Percentiles rank a stretch among this genome's conserved stretches.
phyloP scores from a whole-genome alignment of 495 filamentous ascomycete species.

The Friedmanniomyces endolithicus region DNA sequence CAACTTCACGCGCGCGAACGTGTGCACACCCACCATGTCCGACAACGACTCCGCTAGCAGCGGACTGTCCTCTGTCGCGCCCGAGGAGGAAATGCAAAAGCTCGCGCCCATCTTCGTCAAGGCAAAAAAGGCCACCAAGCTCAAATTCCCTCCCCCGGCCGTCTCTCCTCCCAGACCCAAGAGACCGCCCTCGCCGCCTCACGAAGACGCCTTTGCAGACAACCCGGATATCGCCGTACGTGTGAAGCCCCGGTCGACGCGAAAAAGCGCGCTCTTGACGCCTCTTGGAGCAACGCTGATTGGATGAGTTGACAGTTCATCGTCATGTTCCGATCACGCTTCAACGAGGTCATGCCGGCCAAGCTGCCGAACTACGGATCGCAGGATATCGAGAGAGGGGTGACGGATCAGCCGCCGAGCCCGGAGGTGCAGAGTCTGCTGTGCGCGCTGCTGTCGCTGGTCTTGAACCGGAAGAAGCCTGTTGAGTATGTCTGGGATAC shows the following conservation, averaged over 20 bases:
- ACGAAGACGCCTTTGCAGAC: constrained; percentile 23
- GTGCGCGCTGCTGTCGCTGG: constrained; percentile 74
- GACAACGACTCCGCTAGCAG: constrained; percentile 14
- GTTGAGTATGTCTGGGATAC: constrained; percentile 65
- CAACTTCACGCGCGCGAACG: neutral
- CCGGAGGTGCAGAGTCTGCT: constrained; percentile 77
- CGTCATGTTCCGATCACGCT: constrained; percentile 92
- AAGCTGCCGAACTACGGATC: constrained; percentile 79
- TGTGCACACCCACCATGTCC: constrained; percentile 4
- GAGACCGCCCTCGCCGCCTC: constrained; percentile 20
- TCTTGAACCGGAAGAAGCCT: constrained; percentile 94
- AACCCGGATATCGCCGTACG: constrained; percentile 25
- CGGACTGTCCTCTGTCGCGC: constrained; percentile 6
- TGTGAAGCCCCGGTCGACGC: neutral
- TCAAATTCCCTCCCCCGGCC: constrained; percentile 4
- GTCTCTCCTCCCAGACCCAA: constrained; percentile 16
- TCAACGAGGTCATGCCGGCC: constrained; percentile 76
- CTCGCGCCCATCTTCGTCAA: constrained; percentile 20
- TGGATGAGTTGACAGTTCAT: constrained; percentile 63
- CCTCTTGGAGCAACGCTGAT: constrained; percentile 29
- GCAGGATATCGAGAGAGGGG: constrained; percentile 83
- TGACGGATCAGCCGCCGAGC: constrained; percentile 62
- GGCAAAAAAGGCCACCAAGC: constrained; percentile 17
- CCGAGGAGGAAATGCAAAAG: constrained; percentile 16
- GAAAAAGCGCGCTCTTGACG: constrained; percentile 14